Evolutionary conservation across 352 stramenopile genomes (phyloP).

Genomic region (Globisporangium cederbergense): DNA sequence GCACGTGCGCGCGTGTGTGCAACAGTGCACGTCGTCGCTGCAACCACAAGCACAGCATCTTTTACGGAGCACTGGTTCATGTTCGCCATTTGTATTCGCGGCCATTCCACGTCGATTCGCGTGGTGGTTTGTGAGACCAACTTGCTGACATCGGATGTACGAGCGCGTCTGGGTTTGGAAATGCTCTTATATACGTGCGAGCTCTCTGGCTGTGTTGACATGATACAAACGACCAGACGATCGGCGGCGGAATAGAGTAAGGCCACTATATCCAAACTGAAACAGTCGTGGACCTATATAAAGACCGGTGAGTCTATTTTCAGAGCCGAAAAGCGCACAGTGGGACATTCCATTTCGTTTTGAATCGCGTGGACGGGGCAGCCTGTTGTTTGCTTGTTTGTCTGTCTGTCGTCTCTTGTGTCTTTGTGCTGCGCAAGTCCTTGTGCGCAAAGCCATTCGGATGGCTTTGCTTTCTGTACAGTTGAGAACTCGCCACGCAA

Average conservation of each 20-base stretch:
- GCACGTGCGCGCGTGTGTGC: too few relatives aligned
- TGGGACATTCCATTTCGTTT: background rate
- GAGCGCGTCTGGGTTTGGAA: background rate
- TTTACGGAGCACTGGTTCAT: too few relatives aligned
- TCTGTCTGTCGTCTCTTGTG: background rate
- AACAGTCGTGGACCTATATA: background rate
- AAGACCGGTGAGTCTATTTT: background rate
- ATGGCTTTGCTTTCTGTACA: constrained; percentile 3
- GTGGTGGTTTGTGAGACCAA: background rate
- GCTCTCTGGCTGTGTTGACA: background rate
- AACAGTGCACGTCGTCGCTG: too few relatives aligned
- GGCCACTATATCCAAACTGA: background rate
- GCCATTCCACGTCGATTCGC: background rate
- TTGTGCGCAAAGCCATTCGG: background rate
- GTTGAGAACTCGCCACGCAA: constrained; percentile 4
- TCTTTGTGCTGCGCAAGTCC: background rate
- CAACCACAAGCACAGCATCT: too few relatives aligned
- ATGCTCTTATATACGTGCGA: background rate
- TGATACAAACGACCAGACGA: background rate
- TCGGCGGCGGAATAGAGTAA: constrained; percentile 3
- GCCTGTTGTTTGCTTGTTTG: background rate
- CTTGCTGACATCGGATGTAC: background rate
- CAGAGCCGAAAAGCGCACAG: background rate
- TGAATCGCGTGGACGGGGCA: too few relatives aligned
- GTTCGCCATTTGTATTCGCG: too few relatives aligned